A percentile compares a stretch with the other conserved stretches of the same genome.
phyloP scores from a whole-genome alignment of 2,329 filamentous ascomycete species.

The Coniochaeta sp. region DNA sequence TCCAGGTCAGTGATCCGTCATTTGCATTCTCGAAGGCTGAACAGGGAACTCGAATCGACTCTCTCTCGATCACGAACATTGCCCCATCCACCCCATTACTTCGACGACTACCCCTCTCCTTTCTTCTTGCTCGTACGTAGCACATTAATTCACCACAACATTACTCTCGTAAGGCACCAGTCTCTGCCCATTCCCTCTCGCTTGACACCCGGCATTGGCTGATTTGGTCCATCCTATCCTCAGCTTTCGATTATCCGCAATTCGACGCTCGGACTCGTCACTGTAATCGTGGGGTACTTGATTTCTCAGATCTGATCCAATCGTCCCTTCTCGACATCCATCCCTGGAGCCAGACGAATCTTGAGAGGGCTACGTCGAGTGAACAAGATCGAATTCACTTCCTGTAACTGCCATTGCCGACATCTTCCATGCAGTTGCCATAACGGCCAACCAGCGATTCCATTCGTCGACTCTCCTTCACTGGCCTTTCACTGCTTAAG shows the following conservation, averaged over 20 bases:
- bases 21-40: neutral
- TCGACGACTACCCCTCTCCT: neutral
- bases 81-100: neutral
- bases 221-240: neutral
- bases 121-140: neutral
- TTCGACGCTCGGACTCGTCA: neutral
- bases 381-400: neutral
- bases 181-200: neutral
- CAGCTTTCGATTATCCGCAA: neutral
- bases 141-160: neutral
- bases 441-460: neutral
- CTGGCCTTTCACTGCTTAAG: neutral
- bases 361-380: neutral
- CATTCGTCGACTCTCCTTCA: neutral
- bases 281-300: neutral
- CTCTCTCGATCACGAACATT: too few species aligned
- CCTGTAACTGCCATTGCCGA: neutral
- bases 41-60: neutral
- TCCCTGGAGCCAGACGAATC: neutral
- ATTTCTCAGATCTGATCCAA: conserved; percentile 1
- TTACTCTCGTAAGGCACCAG: too few species aligned
- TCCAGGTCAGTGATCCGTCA: neutral
- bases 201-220: neutral
- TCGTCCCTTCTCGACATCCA: neutral
- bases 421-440: neutral